Percentiles rank a stretch among this genome's conserved stretches.
phyloP scores from a whole-genome alignment of 345 rosid genomes.

The Geranium brycei region DNA sequence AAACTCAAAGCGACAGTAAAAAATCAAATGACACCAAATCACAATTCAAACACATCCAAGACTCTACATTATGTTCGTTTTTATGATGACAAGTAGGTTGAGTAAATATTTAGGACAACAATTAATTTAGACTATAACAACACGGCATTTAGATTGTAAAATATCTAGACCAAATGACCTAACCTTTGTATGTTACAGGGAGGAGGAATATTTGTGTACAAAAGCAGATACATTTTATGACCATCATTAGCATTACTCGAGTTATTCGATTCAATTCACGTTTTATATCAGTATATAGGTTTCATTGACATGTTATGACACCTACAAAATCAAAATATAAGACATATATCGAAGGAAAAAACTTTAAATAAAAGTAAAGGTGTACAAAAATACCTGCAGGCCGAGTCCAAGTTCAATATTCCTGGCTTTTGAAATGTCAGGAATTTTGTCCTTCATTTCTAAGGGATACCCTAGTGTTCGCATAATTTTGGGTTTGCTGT shows the following conservation, averaged over 20 bases:
- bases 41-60: neutral
- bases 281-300: neutral
- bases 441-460: slow-evolving; percentile 51
- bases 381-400: slow-evolving; percentile 46
- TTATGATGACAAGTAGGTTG: too few relatives aligned
- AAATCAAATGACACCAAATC: neutral
- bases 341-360: neutral
- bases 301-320: neutral
- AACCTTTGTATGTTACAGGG: too few relatives aligned
- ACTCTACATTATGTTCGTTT: too few relatives aligned
- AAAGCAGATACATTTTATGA: neutral
- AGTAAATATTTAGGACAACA: too few relatives aligned
- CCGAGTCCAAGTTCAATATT: slow-evolving; percentile 93
- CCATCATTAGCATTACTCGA: neutral
- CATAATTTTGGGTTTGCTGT: slow-evolving; percentile 71
- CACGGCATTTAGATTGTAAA: too few relatives aligned
- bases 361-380: neutral
- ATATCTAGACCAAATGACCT: too few relatives aligned
- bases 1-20: neutral
- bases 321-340: too few relatives aligned
- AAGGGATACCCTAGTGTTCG: slow-evolving; percentile 67
- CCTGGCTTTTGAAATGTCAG: slow-evolving; percentile 83
- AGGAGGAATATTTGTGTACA: neutral
- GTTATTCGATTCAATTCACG: neutral
- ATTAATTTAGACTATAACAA: too few relatives aligned